Conservation (phyloP, 2,329 filamentous ascomycete species). For the Cladophialophora psammophila region DNA sequence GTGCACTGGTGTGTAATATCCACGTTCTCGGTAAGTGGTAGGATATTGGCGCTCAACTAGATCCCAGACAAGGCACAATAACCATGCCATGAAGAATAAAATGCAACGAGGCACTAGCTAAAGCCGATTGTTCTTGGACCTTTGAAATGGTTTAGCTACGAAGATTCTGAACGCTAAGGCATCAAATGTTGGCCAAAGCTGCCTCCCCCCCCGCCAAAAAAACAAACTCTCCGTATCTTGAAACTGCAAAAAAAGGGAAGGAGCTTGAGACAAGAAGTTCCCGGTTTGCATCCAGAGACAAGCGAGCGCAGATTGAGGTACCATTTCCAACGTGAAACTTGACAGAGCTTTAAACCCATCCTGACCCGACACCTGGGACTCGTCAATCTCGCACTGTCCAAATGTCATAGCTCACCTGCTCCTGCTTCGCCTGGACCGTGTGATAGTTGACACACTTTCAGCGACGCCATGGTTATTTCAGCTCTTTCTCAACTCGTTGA, state of each 20-base stretch:
- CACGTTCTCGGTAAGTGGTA: not conserved
- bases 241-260: not conserved
- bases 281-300: not conserved
- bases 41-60: not conserved
- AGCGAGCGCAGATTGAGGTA: constrained; percentile 2
- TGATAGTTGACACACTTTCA: constrained; percentile 4
- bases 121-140: not conserved
- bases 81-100: constrained; percentile 7
- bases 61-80: constrained; percentile 13
- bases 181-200: not conserved
- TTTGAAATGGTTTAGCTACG: constrained; percentile 3
- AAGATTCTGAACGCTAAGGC: not conserved
- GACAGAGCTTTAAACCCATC: not conserved
- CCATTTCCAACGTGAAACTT: not conserved
- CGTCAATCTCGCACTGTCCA: not conserved
- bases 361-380: not conserved
- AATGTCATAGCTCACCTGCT: constrained; percentile 2
- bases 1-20: not conserved
- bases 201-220: not conserved
- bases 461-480: constrained; percentile 25
- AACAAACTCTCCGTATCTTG: not conserved
- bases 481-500: constrained; percentile 25
- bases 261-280: not conserved
- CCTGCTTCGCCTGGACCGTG: constrained; percentile 6
- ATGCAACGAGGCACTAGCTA: constrained; percentile 12